A percentile compares a stretch with the other conserved stretches of the same genome.
Evolutionary conservation across 805 yeast species (phyloP).

Genomic region (Citeromyces nyonsensis): DNA sequence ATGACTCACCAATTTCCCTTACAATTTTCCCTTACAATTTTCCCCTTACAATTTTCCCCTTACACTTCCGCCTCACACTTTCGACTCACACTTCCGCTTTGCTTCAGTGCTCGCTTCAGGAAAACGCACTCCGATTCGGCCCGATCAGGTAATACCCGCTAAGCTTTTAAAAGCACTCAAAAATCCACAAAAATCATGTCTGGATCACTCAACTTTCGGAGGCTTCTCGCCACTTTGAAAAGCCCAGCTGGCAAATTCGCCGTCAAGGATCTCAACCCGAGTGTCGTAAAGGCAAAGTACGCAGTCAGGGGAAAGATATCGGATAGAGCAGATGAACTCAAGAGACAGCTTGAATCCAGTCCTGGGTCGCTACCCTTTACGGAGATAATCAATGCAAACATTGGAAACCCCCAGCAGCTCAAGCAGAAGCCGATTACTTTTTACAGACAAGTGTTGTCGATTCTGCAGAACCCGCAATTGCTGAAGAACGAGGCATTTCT

Average conservation of each 20-base stretch:
- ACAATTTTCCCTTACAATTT: no score
- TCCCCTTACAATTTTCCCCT: no score
- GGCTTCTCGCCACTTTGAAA: no score
- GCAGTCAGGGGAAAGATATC: conserved; percentile 95
- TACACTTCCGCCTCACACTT: no score
- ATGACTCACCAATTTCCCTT: no score
- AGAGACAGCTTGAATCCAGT: conserved; percentile 32
- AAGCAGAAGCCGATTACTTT: conserved; percentile 93
- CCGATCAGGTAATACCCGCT: no score
- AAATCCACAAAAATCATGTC: no score
- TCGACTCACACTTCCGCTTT: no score
- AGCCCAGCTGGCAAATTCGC: conserved; percentile 18
- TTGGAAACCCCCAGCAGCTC: conserved; percentile 96
- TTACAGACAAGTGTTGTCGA: conserved; percentile 78
- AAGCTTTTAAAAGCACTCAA: no score
- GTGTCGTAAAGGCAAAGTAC: conserved; percentile 75
- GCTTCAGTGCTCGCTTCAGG: no score
- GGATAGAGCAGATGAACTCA: conserved; percentile 79
- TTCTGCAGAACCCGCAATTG: conserved; percentile 74
- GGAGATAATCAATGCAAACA: conserved; percentile 75
- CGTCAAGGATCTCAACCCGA: conserved; percentile 46
- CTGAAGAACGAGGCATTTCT: conserved; percentile 19
- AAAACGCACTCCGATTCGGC: no score
- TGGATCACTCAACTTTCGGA: no score
- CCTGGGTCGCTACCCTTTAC: conserved; percentile 62